These are phyloP conservation scores for Fagopyrum homotropicum DNA, from an alignment of 148 eudicot genomes.

Conservation along the genomic window DNA sequence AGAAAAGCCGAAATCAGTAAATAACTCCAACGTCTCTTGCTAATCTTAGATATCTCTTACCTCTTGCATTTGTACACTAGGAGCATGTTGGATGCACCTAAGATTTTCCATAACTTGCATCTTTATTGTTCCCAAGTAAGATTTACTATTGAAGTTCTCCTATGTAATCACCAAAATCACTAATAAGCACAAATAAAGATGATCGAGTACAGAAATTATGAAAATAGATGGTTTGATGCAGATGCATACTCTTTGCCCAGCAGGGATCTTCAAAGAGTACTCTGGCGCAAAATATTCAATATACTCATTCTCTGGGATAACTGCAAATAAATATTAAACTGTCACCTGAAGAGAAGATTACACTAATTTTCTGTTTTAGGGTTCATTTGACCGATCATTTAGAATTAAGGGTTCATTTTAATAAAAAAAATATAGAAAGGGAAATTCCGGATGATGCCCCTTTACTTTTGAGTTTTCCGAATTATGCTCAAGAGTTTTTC, in stretches of 20 bases:
- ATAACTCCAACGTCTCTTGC: neutral
- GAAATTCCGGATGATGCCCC: no score
- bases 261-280: slow-evolving; percentile 67
- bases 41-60: slow-evolving; percentile 27
- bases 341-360: neutral
- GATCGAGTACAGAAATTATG: neutral
- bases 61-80: slow-evolving; percentile 98
- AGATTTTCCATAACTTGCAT: slow-evolving; percentile 95
- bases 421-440: no score
- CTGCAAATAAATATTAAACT: slow-evolving; percentile 41
- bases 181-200: neutral
- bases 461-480: no score
- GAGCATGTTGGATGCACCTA: slow-evolving; percentile 93
- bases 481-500: no score
- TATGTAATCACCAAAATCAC: slow-evolving; percentile 24
- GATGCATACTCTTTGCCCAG: slow-evolving; percentile 58
- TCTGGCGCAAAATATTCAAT: slow-evolving; percentile 90
- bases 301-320: slow-evolving; percentile 90
- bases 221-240: neutral
- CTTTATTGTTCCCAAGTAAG: slow-evolving; percentile 73
- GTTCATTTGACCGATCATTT: no score
- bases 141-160: slow-evolving; percentile 90
- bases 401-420: no score
- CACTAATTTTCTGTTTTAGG: neutral
- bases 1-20: neutral